A percentile compares a stretch with the other conserved stretches of the same genome.
These are phyloP conservation scores for Stephania cephalantha DNA, from an alignment of 164 flowering plant species.

Conservation along the genomic window DNA sequence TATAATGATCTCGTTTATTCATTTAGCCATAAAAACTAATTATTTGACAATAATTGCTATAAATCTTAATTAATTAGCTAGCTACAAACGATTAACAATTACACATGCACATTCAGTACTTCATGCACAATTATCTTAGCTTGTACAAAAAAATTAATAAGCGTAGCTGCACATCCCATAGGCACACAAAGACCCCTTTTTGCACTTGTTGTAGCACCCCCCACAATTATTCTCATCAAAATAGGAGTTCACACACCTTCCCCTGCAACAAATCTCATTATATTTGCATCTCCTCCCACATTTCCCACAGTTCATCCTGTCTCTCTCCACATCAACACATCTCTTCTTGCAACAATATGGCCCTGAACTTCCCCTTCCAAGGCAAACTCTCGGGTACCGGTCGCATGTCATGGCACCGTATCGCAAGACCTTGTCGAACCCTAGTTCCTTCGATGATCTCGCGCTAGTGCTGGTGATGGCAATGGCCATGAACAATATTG, in stretches of 20 bases:
- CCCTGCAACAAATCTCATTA: constrained; percentile 8
- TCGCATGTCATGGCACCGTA: neutral
- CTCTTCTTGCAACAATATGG: constrained; percentile 11
- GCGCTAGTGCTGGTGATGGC: too few relatives aligned
- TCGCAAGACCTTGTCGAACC: too few relatives aligned
- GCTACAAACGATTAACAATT: too few relatives aligned
- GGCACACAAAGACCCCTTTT: constrained; percentile 2
- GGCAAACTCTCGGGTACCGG: constrained; percentile 5
- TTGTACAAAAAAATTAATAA: neutral
- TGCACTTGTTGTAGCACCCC: constrained; percentile 10
- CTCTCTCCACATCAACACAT: constrained; percentile 12
- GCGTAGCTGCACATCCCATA: constrained; percentile 14
- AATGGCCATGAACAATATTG: too few relatives aligned
- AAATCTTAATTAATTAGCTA: too few relatives aligned
- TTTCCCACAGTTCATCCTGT: constrained; percentile 13
- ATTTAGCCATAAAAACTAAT: too few relatives aligned
- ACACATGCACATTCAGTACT: too few relatives aligned
- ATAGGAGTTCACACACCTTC: constrained; percentile 13
- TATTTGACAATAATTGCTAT: too few relatives aligned
- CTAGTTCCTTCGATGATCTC: too few relatives aligned
- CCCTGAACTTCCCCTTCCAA: constrained; percentile 1
- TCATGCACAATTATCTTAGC: too few relatives aligned
- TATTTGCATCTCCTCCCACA: constrained; percentile 12
- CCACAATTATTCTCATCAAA: constrained; percentile 8
- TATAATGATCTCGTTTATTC: too few relatives aligned